These are phyloP conservation scores for Ephemerocybe angulata DNA, from an alignment of 768 basidiomycete genomes.

Conservation along the genomic window DNA sequence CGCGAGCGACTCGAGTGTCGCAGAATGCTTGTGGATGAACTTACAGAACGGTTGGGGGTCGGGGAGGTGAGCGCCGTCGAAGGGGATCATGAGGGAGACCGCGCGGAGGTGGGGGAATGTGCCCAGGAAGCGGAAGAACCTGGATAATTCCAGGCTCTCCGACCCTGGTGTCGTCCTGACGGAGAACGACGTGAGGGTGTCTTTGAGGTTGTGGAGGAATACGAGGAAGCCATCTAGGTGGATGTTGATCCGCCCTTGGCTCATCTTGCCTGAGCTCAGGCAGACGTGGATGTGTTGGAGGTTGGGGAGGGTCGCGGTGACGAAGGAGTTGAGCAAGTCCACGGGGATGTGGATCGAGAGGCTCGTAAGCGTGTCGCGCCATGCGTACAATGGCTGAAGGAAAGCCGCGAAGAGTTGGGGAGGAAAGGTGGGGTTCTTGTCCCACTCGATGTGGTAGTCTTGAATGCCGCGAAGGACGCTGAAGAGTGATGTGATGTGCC, in stretches of 20 bases:
- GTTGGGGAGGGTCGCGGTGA: slow-evolving; percentile 29
- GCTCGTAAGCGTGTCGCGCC: slow-evolving; percentile 28
- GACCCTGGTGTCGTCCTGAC: slow-evolving; percentile 35
- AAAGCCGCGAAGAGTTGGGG: slow-evolving; percentile 36
- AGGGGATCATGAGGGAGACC: slow-evolving; percentile 41
- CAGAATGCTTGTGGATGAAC: slow-evolving; percentile 35
- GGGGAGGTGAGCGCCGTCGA: slow-evolving; percentile 40
- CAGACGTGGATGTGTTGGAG: slow-evolving; percentile 34
- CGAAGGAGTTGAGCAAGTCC: slow-evolving; percentile 31
- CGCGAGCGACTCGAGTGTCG: slow-evolving; percentile 32
- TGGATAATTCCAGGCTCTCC: slow-evolving; percentile 35
- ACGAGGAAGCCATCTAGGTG: slow-evolving; percentile 36
- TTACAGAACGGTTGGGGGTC: slow-evolving; percentile 27
- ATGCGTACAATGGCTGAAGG: slow-evolving; percentile 29
- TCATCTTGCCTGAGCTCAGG: slow-evolving; percentile 30
- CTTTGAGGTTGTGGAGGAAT: slow-evolving; percentile 40
- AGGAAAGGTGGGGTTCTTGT: slow-evolving; percentile 30
- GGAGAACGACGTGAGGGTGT: slow-evolving; percentile 34
- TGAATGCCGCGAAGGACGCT: slow-evolving; percentile 28
- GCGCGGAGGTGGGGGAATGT: slow-evolving; percentile 36
- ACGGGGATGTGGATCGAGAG: slow-evolving; percentile 40
- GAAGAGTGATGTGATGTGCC: slow-evolving; percentile 30
- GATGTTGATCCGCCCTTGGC: slow-evolving; percentile 27
- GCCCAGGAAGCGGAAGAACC: slow-evolving; percentile 35
- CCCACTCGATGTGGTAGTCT: slow-evolving; percentile 40